phyloP scores from a whole-genome alignment of 768 basidiomycete species.

The Hemileccinum rubropunctum region DNA sequence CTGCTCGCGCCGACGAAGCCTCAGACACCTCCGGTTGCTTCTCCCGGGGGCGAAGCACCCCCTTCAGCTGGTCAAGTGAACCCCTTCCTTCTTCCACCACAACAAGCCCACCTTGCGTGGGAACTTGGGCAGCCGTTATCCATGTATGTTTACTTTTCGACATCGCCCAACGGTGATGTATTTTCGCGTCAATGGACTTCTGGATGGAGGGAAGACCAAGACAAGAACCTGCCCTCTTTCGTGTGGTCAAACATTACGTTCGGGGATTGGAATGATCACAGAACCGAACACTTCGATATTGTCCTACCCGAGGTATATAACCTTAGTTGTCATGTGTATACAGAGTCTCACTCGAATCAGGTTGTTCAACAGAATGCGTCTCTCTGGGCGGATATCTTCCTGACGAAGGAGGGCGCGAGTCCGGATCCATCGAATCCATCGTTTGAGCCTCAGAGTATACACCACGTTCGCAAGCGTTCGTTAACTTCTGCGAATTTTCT shows the following conservation, averaged over 20 bases:
- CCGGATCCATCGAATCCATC: constrained; percentile 56
- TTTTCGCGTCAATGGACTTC: constrained; percentile 56
- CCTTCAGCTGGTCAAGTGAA: constrained; percentile 34
- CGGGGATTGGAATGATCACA: constrained; percentile 68
- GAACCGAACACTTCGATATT: constrained; percentile 55
- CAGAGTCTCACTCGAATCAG: constrained; percentile 36
- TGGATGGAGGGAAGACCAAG: constrained; percentile 45
- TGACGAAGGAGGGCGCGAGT: constrained; percentile 62
- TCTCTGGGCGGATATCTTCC: constrained; percentile 80
- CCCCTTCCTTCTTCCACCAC: constrained; percentile 53
- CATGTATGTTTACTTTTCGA: constrained; percentile 74
- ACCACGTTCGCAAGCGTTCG: constrained; percentile 75
- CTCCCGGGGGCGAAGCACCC: constrained; percentile 21
- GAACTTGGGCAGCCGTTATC: constrained; percentile 55
- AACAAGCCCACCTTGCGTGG: constrained; percentile 58
- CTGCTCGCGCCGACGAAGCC: constrained; percentile 38
- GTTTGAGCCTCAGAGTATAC: constrained; percentile 57
- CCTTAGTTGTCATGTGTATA: background rate
- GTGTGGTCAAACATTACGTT: constrained; percentile 77
- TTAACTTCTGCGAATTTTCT: constrained; percentile 7
- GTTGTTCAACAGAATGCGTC: constrained; percentile 75
- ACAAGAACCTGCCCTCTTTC: constrained; percentile 59
- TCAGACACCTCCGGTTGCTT: constrained; percentile 27
- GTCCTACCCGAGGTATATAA: constrained; percentile 62
- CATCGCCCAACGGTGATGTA: constrained; percentile 57